These are phyloP conservation scores for Rosa chinensis DNA, from an alignment of 306 rosid genomes.

Conservation along the genomic window DNA sequence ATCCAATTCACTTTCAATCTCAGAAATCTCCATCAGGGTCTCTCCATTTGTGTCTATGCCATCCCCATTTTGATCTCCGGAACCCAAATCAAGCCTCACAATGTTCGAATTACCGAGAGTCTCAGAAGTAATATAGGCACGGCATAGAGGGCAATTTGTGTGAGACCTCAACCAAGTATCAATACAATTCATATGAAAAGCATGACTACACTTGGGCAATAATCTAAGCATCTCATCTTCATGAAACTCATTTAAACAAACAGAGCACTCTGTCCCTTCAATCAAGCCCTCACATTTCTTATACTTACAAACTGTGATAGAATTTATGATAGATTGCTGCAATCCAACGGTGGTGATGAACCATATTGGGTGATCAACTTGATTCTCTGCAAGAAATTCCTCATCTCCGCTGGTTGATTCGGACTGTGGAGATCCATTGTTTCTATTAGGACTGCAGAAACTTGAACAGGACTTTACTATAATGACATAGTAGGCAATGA, in stretches of 20 bases:
- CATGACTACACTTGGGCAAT: slow-evolving; percentile 74
- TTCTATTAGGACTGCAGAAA: slow-evolving; percentile 32
- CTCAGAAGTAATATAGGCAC: slow-evolving; percentile 42
- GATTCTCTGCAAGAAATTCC: slow-evolving; percentile 46
- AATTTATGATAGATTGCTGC: slow-evolving; percentile 63
- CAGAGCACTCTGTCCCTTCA: slow-evolving; percentile 70
- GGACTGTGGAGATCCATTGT: slow-evolving; percentile 16
- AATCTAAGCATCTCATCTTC: slow-evolving; percentile 56
- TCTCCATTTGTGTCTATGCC: slow-evolving; percentile 29
- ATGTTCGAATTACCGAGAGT: slow-evolving; percentile 19
- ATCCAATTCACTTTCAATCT: slow-evolving; percentile 24
- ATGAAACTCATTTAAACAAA: slow-evolving; percentile 63
- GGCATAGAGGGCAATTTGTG: slow-evolving; percentile 72
- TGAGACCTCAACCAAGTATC: slow-evolving; percentile 76
- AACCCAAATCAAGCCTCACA: not conserved
- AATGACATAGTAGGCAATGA: slow-evolving; percentile 49
- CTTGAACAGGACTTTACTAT: slow-evolving; percentile 46
- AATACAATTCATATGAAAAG: slow-evolving; percentile 63
- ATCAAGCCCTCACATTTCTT: slow-evolving; percentile 54
- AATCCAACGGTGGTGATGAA: slow-evolving; percentile 60
- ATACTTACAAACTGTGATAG: slow-evolving; percentile 54
- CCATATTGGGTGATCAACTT: slow-evolving; percentile 70
- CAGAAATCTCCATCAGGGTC: slow-evolving; percentile 33
- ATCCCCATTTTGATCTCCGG: slow-evolving; percentile 29
- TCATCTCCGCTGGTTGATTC: slow-evolving; percentile 31